Conservation (phyloP, 1,284 basidiomycete genomes). For the Microbotryum silenes-acaulis region DNA sequence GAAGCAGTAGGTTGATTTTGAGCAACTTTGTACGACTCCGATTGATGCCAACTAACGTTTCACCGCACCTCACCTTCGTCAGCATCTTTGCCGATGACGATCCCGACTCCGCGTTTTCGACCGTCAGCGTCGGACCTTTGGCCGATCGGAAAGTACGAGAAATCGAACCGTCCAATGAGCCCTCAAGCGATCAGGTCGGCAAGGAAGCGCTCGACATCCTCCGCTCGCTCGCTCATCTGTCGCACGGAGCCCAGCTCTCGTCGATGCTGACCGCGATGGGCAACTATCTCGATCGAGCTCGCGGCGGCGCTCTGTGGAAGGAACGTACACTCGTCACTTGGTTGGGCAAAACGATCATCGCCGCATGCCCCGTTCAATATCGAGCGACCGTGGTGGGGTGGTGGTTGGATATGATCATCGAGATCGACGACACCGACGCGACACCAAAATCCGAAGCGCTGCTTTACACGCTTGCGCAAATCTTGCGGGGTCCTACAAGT, state of each 20-base stretch:
- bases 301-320: slow-evolving; percentile 53
- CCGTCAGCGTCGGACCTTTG: slow-evolving; percentile 51
- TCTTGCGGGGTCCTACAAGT: slow-evolving; percentile 48
- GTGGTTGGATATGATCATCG: slow-evolving; percentile 70
- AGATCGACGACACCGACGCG: slow-evolving; percentile 55
- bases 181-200: slow-evolving; percentile 59
- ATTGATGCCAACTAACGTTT: background rate
- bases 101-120: slow-evolving; percentile 59
- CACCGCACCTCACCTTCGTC: slow-evolving; percentile 44
- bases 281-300: slow-evolving; percentile 55
- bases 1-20: slow-evolving; percentile 52
- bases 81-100: slow-evolving; percentile 54
- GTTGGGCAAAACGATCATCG: slow-evolving; percentile 65
- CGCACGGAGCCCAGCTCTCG: slow-evolving; percentile 67
- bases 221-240: slow-evolving; percentile 64
- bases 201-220: slow-evolving; percentile 65
- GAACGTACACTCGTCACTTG: slow-evolving; percentile 62
- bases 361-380: slow-evolving; percentile 86
- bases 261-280: slow-evolving; percentile 63
- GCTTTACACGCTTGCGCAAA: slow-evolving; percentile 72
- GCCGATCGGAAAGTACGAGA: slow-evolving; percentile 74
- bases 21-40: background rate
- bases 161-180: slow-evolving; percentile 72
- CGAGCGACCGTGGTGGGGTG: slow-evolving; percentile 75
- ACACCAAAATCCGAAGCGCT: slow-evolving; percentile 52